Evolutionary conservation across 2,329 filamentous ascomycete species (phyloP), one percentile per base, ranked within the genome.

Genomic region (Colletotrichum sp.): DNA sequence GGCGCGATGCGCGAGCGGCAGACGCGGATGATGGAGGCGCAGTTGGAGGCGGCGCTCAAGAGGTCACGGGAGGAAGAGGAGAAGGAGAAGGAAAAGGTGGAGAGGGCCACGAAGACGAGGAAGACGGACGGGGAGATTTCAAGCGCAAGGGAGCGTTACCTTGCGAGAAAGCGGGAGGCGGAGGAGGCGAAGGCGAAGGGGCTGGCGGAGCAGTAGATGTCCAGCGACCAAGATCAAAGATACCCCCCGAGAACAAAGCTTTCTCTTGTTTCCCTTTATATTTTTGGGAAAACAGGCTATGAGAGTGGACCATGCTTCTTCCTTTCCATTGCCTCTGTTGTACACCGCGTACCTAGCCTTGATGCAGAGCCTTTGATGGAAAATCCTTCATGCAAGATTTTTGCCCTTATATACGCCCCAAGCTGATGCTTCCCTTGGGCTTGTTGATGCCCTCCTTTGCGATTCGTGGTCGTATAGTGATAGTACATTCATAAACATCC

Each of bases 51-150:
- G 81, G 89, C 92, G 44, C 89, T 93, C 26, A 96, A 96, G 87
- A 88, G 95, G 69, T 91, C 92, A 55, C 87, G 93, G 13, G 93
- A 95, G 77, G 85, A 87, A 76, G 94, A 93, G 64, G 91, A 93
- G 73, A 92, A 94, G 80, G 90, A 92, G 79, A 86, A 87, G 78
- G 89, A 91, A 77, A 88, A 89, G 82, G 81, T 93, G 24, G 93
- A 95, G 84, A 89, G 92, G 73, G 90, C 91, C 18, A 87, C 91
- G 44, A 97, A 96, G 90, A 94, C 93, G 79, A 90, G 92, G 80
- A 97, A 97, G 90, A 96, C 95, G 1, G 92, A 93, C 65, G 87
- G 88, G 21, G 95, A 96, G 67, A 94, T 96, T 77, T 93, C 91
- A 80, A 94, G 93, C 81, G 95, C 95, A 2, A 95, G 92, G 84